phyloP scores from a whole-genome alignment of 2,329 filamentous ascomycete species.

The Fonsecaea pedrosoi region DNA sequence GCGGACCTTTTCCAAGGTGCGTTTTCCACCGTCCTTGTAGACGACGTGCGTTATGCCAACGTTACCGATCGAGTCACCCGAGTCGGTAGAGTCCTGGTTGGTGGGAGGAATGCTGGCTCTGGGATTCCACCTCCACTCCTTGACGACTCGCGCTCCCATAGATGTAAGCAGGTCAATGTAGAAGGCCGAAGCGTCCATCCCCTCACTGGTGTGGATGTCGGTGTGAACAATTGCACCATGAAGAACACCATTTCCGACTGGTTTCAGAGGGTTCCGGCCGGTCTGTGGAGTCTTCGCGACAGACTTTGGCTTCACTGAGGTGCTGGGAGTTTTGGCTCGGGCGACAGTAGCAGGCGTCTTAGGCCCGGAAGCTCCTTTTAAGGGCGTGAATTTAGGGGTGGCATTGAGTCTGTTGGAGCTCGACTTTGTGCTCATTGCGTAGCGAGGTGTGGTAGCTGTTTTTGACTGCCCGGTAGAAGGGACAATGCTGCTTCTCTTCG shows the following conservation, averaged over 20 bases:
- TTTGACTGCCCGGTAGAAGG: conserved; percentile 20
- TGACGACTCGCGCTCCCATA: conserved; percentile 82
- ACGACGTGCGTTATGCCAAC: conserved; percentile 86
- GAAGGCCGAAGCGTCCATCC: conserved; percentile 78
- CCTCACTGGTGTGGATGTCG: conserved; percentile 82
- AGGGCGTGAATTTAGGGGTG: conserved; percentile 17
- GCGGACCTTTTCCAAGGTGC: conserved; percentile 80
- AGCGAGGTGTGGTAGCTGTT: conserved; percentile 21
- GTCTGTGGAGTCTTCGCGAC: conserved; percentile 24
- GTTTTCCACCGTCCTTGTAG: conserved; percentile 83
- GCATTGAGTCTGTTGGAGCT: conserved; percentile 24
- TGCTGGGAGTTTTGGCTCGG: conserved; percentile 16
- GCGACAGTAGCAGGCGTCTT: conserved; percentile 26
- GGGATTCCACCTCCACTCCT: conserved; percentile 78
- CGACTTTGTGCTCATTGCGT: conserved; percentile 33
- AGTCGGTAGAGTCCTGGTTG: conserved; percentile 40
- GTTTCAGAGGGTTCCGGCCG: conserved; percentile 34
- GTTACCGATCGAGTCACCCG: conserved; percentile 51
- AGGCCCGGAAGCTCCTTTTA: conserved; percentile 10
- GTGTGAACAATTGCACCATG: conserved; percentile 79
- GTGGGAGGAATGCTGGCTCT: conserved; percentile 45
- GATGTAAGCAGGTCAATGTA: conserved; percentile 79
- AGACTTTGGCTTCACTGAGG: conserved; percentile 26
- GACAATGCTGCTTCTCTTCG: conserved; percentile 23
- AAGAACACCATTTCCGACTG: conserved; percentile 54